Conservation (phyloP, 495 filamentous ascomycete species). For the Lasiosphaeriaceae sp. region DNA sequence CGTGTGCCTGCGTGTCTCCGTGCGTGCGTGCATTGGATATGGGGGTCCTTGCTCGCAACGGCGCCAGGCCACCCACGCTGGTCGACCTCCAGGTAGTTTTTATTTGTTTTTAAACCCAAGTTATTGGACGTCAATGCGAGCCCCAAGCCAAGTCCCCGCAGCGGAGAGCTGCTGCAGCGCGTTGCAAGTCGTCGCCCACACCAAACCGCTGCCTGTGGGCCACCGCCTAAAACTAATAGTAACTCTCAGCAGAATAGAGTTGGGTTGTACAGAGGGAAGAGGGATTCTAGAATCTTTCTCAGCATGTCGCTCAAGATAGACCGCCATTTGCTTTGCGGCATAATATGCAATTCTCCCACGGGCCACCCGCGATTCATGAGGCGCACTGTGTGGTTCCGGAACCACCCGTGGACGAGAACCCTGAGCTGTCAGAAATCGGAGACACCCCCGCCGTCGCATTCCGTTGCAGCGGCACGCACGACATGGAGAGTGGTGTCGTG, state of each 20-base stretch:
- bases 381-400: slow-evolving; percentile 1
- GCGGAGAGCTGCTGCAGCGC: not conserved
- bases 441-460: not conserved
- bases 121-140: not conserved
- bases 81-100: not conserved
- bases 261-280: not conserved
- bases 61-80: not conserved
- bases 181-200: not conserved
- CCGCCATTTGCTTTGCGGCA: slow-evolving; percentile 28
- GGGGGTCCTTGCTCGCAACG: too few species aligned
- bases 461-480: not conserved
- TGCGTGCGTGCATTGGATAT: not conserved
- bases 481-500: not conserved
- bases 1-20: not conserved
- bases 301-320: slow-evolving; percentile 6
- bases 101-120: not conserved
- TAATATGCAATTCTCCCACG: slow-evolving; percentile 1
- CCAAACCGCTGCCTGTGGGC: too few species aligned
- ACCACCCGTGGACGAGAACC: not conserved
- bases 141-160: not conserved
- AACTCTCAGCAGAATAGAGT: not conserved
- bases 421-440: not conserved
- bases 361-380: not conserved
- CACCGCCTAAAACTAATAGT: too few species aligned
- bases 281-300: not conserved